phyloP scores from a whole-genome alignment of 805 yeast species.

The Yamadazyma sp. region DNA sequence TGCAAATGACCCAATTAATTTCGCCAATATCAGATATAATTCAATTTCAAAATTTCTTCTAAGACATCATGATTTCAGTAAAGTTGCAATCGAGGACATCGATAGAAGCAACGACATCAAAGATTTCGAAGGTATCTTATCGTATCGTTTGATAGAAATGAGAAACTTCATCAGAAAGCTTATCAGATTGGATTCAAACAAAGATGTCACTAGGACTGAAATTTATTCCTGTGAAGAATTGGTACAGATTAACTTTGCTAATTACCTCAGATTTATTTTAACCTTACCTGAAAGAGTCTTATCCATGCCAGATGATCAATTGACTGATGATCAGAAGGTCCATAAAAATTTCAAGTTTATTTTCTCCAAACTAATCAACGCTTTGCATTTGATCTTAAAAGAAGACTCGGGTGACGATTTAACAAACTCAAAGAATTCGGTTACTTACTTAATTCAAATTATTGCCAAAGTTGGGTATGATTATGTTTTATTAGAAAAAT shows the following conservation, averaged over 20 bases:
- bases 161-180: conserved; percentile 26
- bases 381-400: conserved; percentile 22
- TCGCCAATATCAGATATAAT: conserved; percentile 23
- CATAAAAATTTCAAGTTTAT: conserved; percentile 29
- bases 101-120: conserved; percentile 18
- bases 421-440: conserved; percentile 12
- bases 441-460: conserved; percentile 24
- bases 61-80: conserved; percentile 16
- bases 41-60: conserved; percentile 14
- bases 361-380: conserved; percentile 24
- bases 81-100: conserved; percentile 15
- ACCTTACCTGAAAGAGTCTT: conserved; percentile 23
- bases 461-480: conserved; percentile 36
- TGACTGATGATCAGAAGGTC: conserved; percentile 19
- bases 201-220: conserved; percentile 7
- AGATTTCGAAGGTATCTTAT: conserved; percentile 28
- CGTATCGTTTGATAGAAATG: conserved; percentile 25
- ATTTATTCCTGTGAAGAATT: conserved; percentile 29
- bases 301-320: conserved; percentile 10
- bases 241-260: conserved; percentile 36
- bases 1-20: conserved; percentile 34
- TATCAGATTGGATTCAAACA: conserved; percentile 15
- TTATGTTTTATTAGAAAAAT: conserved; percentile 36
- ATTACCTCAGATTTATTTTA: conserved; percentile 34
- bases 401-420: conserved; percentile 26